Evolutionary conservation across 176 grass and related monocot genomes (phyloP).

Genomic region (Microstegium vimineum): DNA sequence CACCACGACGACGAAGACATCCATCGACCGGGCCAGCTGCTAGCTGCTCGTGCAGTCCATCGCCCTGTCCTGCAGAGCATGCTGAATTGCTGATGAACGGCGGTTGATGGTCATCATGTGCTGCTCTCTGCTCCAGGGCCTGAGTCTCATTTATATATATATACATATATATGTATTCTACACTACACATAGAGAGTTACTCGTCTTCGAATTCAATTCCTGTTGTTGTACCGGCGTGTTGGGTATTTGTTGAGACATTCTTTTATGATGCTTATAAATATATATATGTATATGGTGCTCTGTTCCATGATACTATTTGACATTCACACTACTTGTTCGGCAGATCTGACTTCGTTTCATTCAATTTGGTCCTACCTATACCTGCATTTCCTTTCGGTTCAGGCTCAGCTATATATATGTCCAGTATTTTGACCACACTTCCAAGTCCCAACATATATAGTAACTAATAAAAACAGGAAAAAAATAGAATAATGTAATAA

Average conservation of each 20-base stretch:
- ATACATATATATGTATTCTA: not conserved
- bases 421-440: not conserved
- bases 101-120: not conserved
- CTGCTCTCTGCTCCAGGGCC: not conserved
- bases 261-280: not conserved
- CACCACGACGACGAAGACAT: not conserved
- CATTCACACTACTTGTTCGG: not conserved
- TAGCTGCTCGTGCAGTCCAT: not conserved
- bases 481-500: not conserved
- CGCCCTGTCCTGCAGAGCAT: not conserved
- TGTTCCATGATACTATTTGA: not conserved
- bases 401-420: too few relatives aligned
- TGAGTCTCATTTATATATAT: not conserved
- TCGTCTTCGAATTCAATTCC: not conserved
- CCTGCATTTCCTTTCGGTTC: not conserved
- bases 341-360: not conserved
- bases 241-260: not conserved
- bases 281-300: too few relatives aligned
- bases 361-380: not conserved
- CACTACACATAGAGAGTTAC: not conserved
- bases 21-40: not conserved
- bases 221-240: not conserved
- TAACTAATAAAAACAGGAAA: not conserved
- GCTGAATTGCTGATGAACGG: not conserved
- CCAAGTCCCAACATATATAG: not conserved